These are phyloP conservation scores for Benincasa hispida DNA, from an alignment of 306 rosid genomes.

Conservation along the genomic window DNA sequence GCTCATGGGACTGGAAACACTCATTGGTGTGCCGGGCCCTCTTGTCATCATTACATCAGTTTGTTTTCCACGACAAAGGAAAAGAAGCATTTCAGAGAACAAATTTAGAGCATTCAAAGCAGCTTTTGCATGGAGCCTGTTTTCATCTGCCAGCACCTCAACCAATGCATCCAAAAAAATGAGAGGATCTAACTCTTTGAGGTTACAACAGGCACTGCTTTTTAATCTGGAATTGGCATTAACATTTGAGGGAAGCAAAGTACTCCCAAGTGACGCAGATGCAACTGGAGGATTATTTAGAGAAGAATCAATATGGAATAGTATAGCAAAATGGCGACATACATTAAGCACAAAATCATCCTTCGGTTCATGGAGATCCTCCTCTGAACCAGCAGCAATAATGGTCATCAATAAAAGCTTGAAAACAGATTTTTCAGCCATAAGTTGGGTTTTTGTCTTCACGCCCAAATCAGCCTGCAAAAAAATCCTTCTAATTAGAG, in stretches of 20 bases:
- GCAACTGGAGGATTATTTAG: conserved; percentile 28
- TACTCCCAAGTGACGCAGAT: conserved; percentile 42
- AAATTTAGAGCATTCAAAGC: conserved; percentile 79
- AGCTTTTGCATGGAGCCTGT: conserved; percentile 89
- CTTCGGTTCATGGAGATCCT: conserved; percentile 60
- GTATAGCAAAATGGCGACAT: conserved; percentile 94
- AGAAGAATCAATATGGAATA: conserved; percentile 70
- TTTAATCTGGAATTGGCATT: conserved; percentile 48
- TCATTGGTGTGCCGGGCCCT: conserved; percentile 97
- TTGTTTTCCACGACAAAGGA: conserved; percentile 90
- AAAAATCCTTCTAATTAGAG: conserved; percentile 14
- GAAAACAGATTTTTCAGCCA: conserved; percentile 97
- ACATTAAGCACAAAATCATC: conserved; percentile 86
- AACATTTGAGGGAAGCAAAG: conserved; percentile 42
- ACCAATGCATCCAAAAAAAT: conserved; percentile 93
- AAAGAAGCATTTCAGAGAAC: conserved; percentile 88
- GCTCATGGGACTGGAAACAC: conserved; percentile 94
- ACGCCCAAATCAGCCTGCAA: conserved; percentile 97
- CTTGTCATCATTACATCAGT: conserved; percentile 74
- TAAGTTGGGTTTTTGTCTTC: conserved; percentile 96
- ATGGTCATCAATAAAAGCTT: conserved; percentile 81
- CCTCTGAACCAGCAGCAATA: conserved; percentile 81
- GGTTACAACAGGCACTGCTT: conserved; percentile 52
- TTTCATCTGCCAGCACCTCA: conserved; percentile 92
- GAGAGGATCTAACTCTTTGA: conserved; percentile 92